These are phyloP conservation scores for Pterulicium gracile DNA, from an alignment of 1,284 basidiomycete species.

Conservation along the genomic window DNA sequence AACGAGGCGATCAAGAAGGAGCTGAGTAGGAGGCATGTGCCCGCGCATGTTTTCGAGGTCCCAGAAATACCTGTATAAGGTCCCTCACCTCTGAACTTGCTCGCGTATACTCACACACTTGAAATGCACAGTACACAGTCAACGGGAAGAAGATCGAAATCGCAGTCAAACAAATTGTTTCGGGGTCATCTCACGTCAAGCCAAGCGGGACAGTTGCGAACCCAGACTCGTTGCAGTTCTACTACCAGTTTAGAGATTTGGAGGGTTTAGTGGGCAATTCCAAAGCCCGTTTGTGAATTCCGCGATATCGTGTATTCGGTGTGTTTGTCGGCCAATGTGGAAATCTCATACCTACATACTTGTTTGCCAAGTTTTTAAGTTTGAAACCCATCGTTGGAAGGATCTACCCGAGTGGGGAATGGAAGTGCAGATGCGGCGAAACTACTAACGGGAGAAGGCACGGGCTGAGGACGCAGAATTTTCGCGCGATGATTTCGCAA, in stretches of 20 bases:
- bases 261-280: slow-evolving; percentile 14
- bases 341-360: neutral
- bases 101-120: slow-evolving; percentile 3
- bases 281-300: neutral
- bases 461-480: neutral
- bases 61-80: slow-evolving; percentile 51
- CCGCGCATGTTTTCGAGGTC: slow-evolving; percentile 49
- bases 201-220: slow-evolving; percentile 65
- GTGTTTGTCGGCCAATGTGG: neutral
- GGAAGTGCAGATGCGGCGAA: neutral
- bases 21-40: slow-evolving; percentile 69
- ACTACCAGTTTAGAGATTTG: slow-evolving; percentile 48
- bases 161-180: slow-evolving; percentile 63
- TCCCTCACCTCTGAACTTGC: slow-evolving; percentile 1
- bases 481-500: too few species aligned
- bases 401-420: neutral
- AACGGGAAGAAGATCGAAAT: slow-evolving; percentile 71
- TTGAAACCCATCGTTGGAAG: too few species aligned
- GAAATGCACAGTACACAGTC: slow-evolving; percentile 47
- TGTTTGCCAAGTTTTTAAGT: neutral
- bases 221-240: slow-evolving; percentile 48
- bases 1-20: slow-evolving; percentile 50
- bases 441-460: neutral
- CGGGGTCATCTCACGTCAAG: slow-evolving; percentile 42
- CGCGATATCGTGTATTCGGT: neutral